phyloP scores from a whole-genome alignment of 1,284 basidiomycete genomes.

The Polyporus tsugae region DNA sequence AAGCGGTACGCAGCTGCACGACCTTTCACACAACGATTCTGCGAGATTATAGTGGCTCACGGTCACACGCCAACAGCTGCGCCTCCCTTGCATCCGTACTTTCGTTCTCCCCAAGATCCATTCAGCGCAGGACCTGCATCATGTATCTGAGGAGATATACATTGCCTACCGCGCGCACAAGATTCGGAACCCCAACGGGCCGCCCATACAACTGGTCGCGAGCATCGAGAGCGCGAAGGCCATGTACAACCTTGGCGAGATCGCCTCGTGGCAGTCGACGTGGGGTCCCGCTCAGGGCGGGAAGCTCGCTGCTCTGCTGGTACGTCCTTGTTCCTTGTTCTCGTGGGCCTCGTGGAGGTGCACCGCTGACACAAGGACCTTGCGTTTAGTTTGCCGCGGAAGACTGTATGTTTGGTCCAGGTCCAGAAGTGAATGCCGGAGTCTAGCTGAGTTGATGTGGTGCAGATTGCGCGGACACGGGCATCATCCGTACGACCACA shows the following conservation, averaged over 20 bases:
- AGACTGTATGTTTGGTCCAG: conserved; percentile 71
- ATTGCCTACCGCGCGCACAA: conserved; percentile 36
- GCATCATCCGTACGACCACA: conserved; percentile 80
- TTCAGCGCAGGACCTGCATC: conserved; percentile 68
- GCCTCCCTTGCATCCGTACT: conserved; percentile 55
- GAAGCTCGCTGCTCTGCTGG: conserved; percentile 61
- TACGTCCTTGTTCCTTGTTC: conserved; percentile 45
- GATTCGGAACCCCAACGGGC: conserved; percentile 28
- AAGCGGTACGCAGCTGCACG: conserved; percentile 57
- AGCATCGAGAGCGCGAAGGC: conserved; percentile 84
- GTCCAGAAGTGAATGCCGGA: too few species aligned
- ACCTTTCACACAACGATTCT: not conserved
- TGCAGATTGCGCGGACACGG: conserved; percentile 88
- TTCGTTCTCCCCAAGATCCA: conserved; percentile 86
- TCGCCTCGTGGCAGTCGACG: conserved; percentile 68
- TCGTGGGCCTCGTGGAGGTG: too few species aligned
- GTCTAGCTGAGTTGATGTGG: not conserved
- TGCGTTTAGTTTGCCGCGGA: conserved; percentile 83
- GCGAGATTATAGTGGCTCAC: not conserved
- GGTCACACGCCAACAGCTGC: conserved; percentile 30
- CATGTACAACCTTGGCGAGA: conserved; percentile 65
- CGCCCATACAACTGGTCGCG: conserved; percentile 70
- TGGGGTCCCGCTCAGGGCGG: conserved; percentile 56
- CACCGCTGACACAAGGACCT: not conserved
- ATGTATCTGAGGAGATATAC: conserved; percentile 61